These are phyloP conservation scores for Prunus davidiana DNA, from an alignment of 306 rosid genomes.

Conservation along the genomic window DNA sequence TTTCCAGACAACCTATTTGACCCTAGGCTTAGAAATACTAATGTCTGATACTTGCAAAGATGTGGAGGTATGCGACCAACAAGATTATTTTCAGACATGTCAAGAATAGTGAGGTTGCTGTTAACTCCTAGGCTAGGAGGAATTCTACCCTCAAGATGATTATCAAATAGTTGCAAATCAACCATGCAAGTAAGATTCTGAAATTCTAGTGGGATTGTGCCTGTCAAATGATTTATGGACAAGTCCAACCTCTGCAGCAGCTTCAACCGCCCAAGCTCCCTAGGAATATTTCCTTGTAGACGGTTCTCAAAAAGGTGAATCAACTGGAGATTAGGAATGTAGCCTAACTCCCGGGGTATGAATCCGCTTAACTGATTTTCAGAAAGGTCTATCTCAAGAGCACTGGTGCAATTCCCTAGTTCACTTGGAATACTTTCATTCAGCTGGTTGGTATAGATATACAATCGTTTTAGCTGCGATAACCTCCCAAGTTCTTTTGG, in stretches of 20 bases:
- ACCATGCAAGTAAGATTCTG: slow-evolving; percentile 54
- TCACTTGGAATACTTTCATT: slow-evolving; percentile 66
- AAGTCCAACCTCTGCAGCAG: slow-evolving; percentile 49
- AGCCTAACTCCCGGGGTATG: slow-evolving; percentile 61
- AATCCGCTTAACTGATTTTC: slow-evolving; percentile 56
- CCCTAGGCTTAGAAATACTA: slow-evolving; percentile 71
- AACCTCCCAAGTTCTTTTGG: slow-evolving; percentile 62
- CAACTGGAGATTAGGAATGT: slow-evolving; percentile 49
- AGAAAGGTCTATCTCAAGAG: slow-evolving; percentile 66
- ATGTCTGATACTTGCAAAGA: slow-evolving; percentile 52
- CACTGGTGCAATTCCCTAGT: slow-evolving; percentile 64
- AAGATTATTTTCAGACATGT: slow-evolving; percentile 62
- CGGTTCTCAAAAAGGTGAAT: slow-evolving; percentile 73
- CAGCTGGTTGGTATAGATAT: slow-evolving; percentile 65
- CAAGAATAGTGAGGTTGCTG: slow-evolving; percentile 54
- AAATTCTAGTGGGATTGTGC: slow-evolving; percentile 59
- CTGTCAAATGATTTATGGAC: slow-evolving; percentile 63
- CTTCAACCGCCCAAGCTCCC: slow-evolving; percentile 52
- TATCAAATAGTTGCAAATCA: slow-evolving; percentile 74
- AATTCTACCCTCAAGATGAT: slow-evolving; percentile 63
- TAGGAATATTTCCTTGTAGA: slow-evolving; percentile 58
- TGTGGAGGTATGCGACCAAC: slow-evolving; percentile 57
- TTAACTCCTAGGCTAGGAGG: slow-evolving; percentile 63
- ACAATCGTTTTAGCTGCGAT: slow-evolving; percentile 43
- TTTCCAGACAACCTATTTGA: slow-evolving; percentile 64